Evolutionary conservation across 139 green algal species (phyloP).

Genomic region (Pseudopediastrum boryanum): DNA sequence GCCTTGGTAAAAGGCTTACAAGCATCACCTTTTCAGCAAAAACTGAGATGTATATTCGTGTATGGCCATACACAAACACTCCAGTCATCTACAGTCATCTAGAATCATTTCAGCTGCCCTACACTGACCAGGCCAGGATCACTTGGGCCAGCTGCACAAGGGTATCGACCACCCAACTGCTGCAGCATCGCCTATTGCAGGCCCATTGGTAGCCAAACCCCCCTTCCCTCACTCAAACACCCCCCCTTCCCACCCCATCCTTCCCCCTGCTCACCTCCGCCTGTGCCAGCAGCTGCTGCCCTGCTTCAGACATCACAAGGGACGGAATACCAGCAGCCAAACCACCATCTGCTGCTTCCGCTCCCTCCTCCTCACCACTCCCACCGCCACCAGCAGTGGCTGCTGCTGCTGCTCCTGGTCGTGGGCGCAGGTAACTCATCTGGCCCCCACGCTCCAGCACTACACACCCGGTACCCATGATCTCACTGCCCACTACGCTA

Average conservation of each 20-base stretch:
- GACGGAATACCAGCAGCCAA: neutral
- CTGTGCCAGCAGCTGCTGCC: neutral
- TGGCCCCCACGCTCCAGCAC: slow-evolving; percentile 17
- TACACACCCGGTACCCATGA: slow-evolving; percentile 32
- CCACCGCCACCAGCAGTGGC: neutral
- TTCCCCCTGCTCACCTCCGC: no score
- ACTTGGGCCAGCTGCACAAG: no score
- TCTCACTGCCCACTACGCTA: slow-evolving; percentile 12
- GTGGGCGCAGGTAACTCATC: neutral
- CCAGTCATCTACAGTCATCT: no score
- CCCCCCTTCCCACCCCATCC: no score
- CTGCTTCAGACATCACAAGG: neutral
- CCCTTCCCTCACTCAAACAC: no score
- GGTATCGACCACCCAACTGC: no score
- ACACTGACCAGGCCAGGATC: no score
- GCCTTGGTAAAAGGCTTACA: neutral
- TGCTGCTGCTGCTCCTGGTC: slow-evolving; percentile 14
- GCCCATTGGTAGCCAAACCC: no score
- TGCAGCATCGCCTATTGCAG: no score
- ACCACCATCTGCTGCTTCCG: neutral
- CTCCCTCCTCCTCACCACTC: neutral
- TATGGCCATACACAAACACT: no score
- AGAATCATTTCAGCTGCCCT: no score
- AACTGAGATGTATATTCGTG: no score
- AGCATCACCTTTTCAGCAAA: neutral